Evolutionary conservation across 345 rosid genomes (phyloP), one percentile per base, ranked within the genome.

Genomic region (Camelina hispida): DNA sequence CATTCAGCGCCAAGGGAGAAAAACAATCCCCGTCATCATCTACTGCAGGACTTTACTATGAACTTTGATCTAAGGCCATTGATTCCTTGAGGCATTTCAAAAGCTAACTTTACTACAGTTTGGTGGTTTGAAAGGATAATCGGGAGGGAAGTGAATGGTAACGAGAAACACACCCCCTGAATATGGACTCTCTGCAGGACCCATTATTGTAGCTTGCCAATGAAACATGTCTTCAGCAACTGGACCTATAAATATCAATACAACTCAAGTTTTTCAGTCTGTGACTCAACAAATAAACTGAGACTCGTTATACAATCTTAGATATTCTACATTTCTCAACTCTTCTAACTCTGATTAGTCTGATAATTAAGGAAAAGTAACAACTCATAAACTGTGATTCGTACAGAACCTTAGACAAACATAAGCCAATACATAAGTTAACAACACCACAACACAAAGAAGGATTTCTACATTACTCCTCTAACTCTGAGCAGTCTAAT

Each of bases 21-120:
- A 95, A 86, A 85, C 99, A 95, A 77, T 90, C 96, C 78, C 86
- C 87, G 48, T 95, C 99, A 80, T 92, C 97, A 66, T 92, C 96
- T 62, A 88, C 91, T 22, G 94, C 79, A 78, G 98, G 97, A 81
- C 98, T 90, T 85, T 95, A 23, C 25, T 23, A 23, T 23, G 25
- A 23, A 23, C 25, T 23, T 23, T 23, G 25, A 23, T 23, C 25
- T 23, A 23, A 23, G 25, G 25, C 25, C 25, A 23, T 23, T 23
- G 25, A 23, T 23, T 23, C 25, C 25, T 23, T 23, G 25, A 23
- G 25, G 25, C 25, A 23, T 23, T 23, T 23, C 25, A 23, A 23
- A 23, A 23, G 25, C 25, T 23, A 23, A 23, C 25, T 23, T 23
- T 23, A 23, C 25, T 23, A 23, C 25, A 23, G 25, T 71, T 71